These are phyloP conservation scores for Chernovozyma aurita DNA, from an alignment of 1,139 yeast genomes.

Conservation along the genomic window DNA sequence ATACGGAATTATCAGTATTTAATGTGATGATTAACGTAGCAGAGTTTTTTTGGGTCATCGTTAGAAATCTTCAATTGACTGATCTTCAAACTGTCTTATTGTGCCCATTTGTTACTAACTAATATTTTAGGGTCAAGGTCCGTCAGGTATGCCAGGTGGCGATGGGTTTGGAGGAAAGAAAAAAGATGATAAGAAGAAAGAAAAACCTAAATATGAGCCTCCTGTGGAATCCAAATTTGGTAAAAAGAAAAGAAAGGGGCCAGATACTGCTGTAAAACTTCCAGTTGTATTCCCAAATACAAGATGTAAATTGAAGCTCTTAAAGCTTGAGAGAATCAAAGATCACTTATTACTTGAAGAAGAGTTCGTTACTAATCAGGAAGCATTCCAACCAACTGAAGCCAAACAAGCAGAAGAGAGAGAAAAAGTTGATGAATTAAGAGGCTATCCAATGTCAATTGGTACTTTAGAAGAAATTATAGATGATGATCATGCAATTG, in stretches of 20 bases:
- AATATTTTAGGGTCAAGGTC: constrained; percentile 64
- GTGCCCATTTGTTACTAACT: background rate
- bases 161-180: constrained; percentile 55
- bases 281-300: constrained; percentile 91
- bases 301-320: constrained; percentile 83
- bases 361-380: constrained; percentile 93
- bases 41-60: too few species aligned
- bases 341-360: constrained; percentile 94
- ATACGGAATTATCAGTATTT: too few species aligned
- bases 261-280: constrained; percentile 80
- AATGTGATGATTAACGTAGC: too few species aligned
- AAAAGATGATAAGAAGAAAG: constrained; percentile 74
- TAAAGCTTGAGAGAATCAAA: constrained; percentile 93
- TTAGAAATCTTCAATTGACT: too few species aligned
- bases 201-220: constrained; percentile 94
- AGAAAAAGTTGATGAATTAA: constrained; percentile 87
- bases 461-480: constrained; percentile 96
- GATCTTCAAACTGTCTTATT: too few species aligned
- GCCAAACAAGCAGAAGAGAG: constrained; percentile 96
- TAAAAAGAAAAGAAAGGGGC: constrained; percentile 87
- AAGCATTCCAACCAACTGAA: constrained; percentile 91
- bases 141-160: constrained; percentile 68
- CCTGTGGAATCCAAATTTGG: constrained; percentile 95
- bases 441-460: constrained; percentile 96
- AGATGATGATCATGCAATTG: constrained; percentile 98